Evolutionary conservation across 176 grass and related monocot species (phyloP).

Genomic region (Phyllostachys edulis): DNA sequence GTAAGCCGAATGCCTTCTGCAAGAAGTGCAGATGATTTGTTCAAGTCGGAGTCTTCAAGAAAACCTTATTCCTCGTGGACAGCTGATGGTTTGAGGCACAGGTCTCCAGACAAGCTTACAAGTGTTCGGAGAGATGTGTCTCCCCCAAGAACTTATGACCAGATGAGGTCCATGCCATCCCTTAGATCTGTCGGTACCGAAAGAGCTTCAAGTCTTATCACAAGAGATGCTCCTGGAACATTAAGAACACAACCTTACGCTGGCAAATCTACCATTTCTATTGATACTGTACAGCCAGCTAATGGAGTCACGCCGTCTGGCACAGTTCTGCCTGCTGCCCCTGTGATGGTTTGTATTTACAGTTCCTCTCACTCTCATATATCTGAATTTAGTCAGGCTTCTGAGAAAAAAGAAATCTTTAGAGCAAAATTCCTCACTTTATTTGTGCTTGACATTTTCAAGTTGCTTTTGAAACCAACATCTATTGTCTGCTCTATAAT

Average conservation of each 20-base stretch:
- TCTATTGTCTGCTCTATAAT: slow-evolving; percentile 5
- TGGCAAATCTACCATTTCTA: slow-evolving; percentile 34
- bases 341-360: slow-evolving; percentile 46
- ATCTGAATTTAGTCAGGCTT: slow-evolving; percentile 16
- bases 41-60: slow-evolving; percentile 44
- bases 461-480: background rate
- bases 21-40: slow-evolving; percentile 59
- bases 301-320: slow-evolving; percentile 36
- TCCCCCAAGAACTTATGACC: slow-evolving; percentile 52
- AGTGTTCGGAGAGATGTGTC: slow-evolving; percentile 38
- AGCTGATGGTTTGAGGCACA: slow-evolving; percentile 39
- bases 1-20: slow-evolving; percentile 41
- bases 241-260: slow-evolving; percentile 47
- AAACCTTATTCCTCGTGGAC: slow-evolving; percentile 45
- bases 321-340: background rate
- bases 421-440: background rate
- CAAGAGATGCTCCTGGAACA: slow-evolving; percentile 46
- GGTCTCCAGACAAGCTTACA: slow-evolving; percentile 48
- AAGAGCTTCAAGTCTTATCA: slow-evolving; percentile 43
- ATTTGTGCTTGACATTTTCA: background rate
- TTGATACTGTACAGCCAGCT: slow-evolving; percentile 39
- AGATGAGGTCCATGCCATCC: slow-evolving; percentile 28
- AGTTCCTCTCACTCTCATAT: slow-evolving; percentile 10
- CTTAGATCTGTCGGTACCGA: slow-evolving; percentile 34
- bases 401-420: background rate